These are phyloP conservation scores for Tilletia indica DNA, from an alignment of 1,284 basidiomycete genomes.

Conservation along the genomic window DNA sequence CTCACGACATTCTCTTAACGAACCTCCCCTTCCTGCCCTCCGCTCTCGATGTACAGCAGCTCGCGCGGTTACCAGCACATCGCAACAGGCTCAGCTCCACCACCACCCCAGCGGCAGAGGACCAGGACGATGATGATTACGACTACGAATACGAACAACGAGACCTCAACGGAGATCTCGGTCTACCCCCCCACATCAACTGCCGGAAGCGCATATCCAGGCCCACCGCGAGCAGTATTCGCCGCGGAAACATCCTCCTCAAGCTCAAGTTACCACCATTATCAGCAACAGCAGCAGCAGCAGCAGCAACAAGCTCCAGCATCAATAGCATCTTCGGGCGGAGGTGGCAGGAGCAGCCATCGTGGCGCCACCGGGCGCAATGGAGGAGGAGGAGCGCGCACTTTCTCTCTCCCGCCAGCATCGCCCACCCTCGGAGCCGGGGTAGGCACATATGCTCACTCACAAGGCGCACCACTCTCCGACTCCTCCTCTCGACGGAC, in stretches of 20 bases:
- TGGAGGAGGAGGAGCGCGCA: not conserved
- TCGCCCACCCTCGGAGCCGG: not conserved
- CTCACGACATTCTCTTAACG: too few species aligned
- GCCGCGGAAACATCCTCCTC: not conserved
- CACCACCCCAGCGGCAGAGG: too few species aligned
- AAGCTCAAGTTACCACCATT: too few species aligned
- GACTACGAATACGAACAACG: too few species aligned
- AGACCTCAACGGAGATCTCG: not conserved
- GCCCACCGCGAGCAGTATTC: not conserved
- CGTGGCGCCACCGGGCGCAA: not conserved
- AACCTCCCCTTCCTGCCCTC: too few species aligned
- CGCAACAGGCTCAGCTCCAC: too few species aligned
- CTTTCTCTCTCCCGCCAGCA: not conserved
- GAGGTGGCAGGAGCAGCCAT: not conserved
- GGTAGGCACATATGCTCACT: not conserved
- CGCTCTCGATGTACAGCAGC: too few species aligned
- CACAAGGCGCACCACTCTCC: not conserved
- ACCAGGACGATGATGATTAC: too few species aligned
- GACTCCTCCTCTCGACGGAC: not conserved
- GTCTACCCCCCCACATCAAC: not conserved
- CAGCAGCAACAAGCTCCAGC: not conserved
- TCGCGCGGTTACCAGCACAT: too few species aligned
- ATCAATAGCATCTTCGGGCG: not conserved
- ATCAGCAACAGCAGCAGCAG: too few species aligned
- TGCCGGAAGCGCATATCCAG: not conserved